A percentile compares a stretch with the other conserved stretches of the same genome.
Evolutionary conservation across 306 rosid species (phyloP).

Genomic region (Vigna mungo): DNA sequence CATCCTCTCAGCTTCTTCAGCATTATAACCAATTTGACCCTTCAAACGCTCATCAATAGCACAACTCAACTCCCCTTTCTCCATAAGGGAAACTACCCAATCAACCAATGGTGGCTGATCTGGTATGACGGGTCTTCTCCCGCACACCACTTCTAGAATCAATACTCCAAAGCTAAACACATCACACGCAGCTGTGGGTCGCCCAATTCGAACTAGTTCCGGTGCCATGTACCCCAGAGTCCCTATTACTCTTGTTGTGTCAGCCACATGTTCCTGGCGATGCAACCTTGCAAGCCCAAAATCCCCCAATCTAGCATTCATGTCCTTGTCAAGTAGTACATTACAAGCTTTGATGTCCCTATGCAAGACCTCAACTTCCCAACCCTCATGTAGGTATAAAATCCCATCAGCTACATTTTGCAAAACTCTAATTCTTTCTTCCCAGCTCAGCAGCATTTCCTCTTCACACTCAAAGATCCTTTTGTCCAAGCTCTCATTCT

Average conservation of each 20-base stretch:
- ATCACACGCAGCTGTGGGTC: constrained; percentile 57
- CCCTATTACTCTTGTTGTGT: constrained; percentile 68
- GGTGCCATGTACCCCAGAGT: constrained; percentile 81
- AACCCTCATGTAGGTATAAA: constrained; percentile 74
- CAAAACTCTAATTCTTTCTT: constrained; percentile 58
- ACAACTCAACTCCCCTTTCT: constrained; percentile 46
- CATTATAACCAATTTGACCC: constrained; percentile 39
- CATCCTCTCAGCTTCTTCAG: constrained; percentile 60
- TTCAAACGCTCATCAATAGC: constrained; percentile 65
- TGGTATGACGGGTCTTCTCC: constrained; percentile 62
- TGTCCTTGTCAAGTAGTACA: constrained; percentile 72
- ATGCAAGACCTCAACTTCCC: constrained; percentile 81
- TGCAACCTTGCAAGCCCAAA: constrained; percentile 76
- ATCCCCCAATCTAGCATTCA: constrained; percentile 77
- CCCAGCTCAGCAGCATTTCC: constrained; percentile 59
- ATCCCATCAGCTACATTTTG: constrained; percentile 75
- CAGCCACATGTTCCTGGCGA: constrained; percentile 49
- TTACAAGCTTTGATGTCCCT: constrained; percentile 77
- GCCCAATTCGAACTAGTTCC: constrained; percentile 58
- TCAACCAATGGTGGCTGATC: constrained; percentile 68
- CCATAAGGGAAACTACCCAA: constrained; percentile 57
- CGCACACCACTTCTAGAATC: constrained; percentile 66
- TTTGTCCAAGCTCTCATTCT: constrained; percentile 70
- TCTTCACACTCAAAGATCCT: constrained; percentile 66
- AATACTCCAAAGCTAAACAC: constrained; percentile 75